phyloP scores from a whole-genome alignment of 2,329 filamentous ascomycete species.

The Lecanosticta acicola region DNA sequence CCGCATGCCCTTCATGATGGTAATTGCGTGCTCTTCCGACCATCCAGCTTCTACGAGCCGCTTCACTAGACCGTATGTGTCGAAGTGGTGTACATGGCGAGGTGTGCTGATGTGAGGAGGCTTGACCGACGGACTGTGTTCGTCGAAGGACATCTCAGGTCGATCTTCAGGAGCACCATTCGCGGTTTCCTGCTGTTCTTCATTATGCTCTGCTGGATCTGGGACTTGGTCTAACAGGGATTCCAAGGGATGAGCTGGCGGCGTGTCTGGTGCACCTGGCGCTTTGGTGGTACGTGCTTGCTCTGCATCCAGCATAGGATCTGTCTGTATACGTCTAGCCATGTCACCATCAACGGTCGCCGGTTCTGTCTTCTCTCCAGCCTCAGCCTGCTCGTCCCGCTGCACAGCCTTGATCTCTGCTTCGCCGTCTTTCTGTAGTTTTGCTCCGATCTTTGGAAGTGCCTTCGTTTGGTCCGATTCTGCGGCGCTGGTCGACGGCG shows the following conservation, averaged over 20 bases:
- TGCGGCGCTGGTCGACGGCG: constrained; percentile 12
- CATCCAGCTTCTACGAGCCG: constrained; percentile 69
- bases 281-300: constrained; percentile 5
- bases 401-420: constrained; percentile 19
- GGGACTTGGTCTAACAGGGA: constrained; percentile 28
- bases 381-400: constrained; percentile 6
- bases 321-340: constrained; percentile 9
- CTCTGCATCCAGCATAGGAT: constrained; percentile 23
- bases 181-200: constrained; percentile 15
- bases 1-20: constrained; percentile 87
- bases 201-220: constrained; percentile 20
- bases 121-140: constrained; percentile 48
- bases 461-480: constrained; percentile 15
- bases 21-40: constrained; percentile 67
- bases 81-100: constrained; percentile 91
- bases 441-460: constrained; percentile 30
- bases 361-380: constrained; percentile 10
- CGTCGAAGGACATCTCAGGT: constrained; percentile 19
- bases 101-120: constrained; percentile 59
- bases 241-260: constrained; percentile 23
- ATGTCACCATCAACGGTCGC: constrained; percentile 16
- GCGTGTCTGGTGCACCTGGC: constrained; percentile 10
- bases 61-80: constrained; percentile 84
- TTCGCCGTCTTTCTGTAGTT: constrained; percentile 28
- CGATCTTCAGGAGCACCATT: constrained; percentile 21